These are phyloP conservation scores for Mucor irregularis DNA, from an alignment of 371 early-diverging fungal genomes.

Conservation along the genomic window DNA sequence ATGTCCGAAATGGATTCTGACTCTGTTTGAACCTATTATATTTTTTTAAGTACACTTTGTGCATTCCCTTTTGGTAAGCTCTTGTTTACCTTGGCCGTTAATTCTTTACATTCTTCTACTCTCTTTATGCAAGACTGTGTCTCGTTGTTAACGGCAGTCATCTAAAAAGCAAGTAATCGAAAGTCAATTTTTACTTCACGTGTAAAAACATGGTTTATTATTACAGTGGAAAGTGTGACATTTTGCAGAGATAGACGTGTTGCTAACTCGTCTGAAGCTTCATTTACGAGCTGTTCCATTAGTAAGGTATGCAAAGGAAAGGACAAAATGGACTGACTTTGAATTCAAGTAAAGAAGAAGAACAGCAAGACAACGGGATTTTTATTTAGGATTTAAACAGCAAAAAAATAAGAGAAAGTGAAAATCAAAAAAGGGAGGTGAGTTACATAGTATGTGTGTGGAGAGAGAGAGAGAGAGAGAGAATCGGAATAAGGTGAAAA, in stretches of 20 bases:
- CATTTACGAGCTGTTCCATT: slow-evolving; percentile 15
- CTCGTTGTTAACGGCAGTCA: slow-evolving; percentile 17
- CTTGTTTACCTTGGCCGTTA: slow-evolving; percentile 21
- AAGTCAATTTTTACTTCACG: no score
- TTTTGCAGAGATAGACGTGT: slow-evolving; percentile 22
- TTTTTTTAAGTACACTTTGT: neutral
- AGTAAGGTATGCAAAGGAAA: neutral
- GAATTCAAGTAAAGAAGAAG: neutral
- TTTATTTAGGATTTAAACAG: no score
- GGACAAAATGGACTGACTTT: neutral
- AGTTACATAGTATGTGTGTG: no score
- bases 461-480: no score
- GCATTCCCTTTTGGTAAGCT: neutral
- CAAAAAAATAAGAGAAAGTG: no score
- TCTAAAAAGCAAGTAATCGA: slow-evolving; percentile 7
- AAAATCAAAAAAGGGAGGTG: no score
- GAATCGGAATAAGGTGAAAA: no score
- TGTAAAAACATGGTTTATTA: neutral
- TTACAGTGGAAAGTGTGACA: slow-evolving; percentile 15
- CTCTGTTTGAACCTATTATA: slow-evolving; percentile 24
- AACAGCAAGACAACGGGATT: no score
- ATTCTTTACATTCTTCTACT: slow-evolving; percentile 20
- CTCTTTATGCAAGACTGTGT: slow-evolving; percentile 17
- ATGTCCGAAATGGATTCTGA: slow-evolving; percentile 11
- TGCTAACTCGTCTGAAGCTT: slow-evolving; percentile 20